Base-by-base conservation (phyloP, 2,329 filamentous ascomycete species). In the Aspergillus sp. region DNA sequence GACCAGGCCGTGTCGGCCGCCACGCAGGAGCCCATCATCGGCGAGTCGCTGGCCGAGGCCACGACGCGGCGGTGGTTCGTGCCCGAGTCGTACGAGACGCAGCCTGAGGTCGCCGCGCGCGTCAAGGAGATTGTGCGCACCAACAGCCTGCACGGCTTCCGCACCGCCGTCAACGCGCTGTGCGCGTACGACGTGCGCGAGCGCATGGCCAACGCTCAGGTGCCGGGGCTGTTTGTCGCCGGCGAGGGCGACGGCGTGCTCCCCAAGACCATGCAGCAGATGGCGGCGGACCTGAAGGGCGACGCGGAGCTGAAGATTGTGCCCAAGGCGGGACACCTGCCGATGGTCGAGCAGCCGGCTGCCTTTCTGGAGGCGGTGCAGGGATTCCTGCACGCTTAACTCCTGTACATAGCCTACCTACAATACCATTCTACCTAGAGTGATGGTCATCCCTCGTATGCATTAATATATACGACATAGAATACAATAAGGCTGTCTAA, bases 21-120 rank as follows among this genome's bases (percentile, higher is more conserved):
- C 36, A 68, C 58, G 9, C 77, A 78, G 2, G 81, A 81, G 20
- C 67, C 76, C 0, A 82, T 89, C 3, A 87, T 91, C 32, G 76
- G 80, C 21, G 69, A 72, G 43, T 76, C 82, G 47, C 78, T 96
- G 5, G 89, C 91, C 0, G 81, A 81, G 36, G 72, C 82, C 49
- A 96, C 91, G 0, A 87, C 90, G 0, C 77, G 81, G 50, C 79
- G 91, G 16, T 96, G 91, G 91, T 92, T 95, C 60, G 79, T 80
- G 5, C 67, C 74, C 7, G 74, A 77, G 40, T 79, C 76, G 63
- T 89, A 91, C 64, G 84, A 76, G 75, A 21, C 71, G 58, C 68
- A 85, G 71, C 69, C 68, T 58, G 80, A 63, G 23, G 62, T 70
- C 68, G 79, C 82, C 2, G 72, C 77, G 19, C 77, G 77, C 58